Base-by-base conservation (phyloP, 345 rosid genomes). In the Syzygium oleosum region DNA sequence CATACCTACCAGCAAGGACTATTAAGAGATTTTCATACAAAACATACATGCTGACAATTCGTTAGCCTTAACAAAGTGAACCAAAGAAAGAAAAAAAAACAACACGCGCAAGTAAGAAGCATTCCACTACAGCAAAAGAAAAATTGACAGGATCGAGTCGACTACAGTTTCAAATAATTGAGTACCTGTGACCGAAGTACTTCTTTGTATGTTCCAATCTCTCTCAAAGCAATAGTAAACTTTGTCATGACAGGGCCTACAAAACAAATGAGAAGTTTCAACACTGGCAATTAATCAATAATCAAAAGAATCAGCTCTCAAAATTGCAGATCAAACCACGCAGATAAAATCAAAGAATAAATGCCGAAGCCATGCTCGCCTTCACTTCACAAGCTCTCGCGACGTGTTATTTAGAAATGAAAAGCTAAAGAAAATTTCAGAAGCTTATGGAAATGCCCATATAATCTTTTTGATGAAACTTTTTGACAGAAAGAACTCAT, bases 161-260 rank as follows among this genome's bases (percentile, higher is more conserved):
- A 46, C 55, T 27, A 27, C 55, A 51, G 77, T 52, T 34, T 68
- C 87, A 84, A 52, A 85, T 86, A 51, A 86, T 61, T 31, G 87
- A 88, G 85, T 88, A 97, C 99, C 98, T 97, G 98, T 55, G 99
- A 96, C 49, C 99, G 96, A 90, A 98, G 98, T 89, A 98, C 96
- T 91, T 98, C 99, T 89, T 97, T 98, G 92, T 97, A 97, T 43
- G 99, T 98, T 84, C 99, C 99, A 89, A 98, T 97, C 91, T 98
- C 99, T 91, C 99, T 95, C 93, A 98, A 90, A 11, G 99, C 99
- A 91, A 98, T 97, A 49, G 99, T 98, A 90, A 97, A 98, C 91
- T 98, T 98, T 84, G 98, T 98, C 99, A 98, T 98, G 78, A 98
- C 99, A 87, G 99, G 99, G 73, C 99, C 99, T 98, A 88, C 13